Evolutionary conservation across 2,329 filamentous ascomycete species (phyloP).

Genomic region (Mycosphaerella sp.): DNA sequence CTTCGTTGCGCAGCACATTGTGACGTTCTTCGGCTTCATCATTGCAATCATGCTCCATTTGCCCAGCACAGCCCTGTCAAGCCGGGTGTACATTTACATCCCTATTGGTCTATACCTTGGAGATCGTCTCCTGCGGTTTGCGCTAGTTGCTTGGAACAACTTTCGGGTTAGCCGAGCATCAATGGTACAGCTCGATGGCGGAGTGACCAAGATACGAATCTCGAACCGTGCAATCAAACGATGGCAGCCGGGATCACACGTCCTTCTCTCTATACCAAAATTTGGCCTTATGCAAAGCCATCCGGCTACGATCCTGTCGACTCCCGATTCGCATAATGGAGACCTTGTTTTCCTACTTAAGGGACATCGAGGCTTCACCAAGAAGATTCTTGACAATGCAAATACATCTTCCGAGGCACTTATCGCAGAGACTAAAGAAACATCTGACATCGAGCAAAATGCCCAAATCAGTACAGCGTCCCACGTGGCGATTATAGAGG

Average conservation of each 20-base stretch:
- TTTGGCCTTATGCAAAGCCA: conserved; percentile 28
- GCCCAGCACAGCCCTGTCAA: conserved; percentile 28
- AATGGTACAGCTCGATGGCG: conserved; percentile 28
- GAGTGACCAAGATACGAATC: conserved; percentile 36
- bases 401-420: conserved; percentile 20
- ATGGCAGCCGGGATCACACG: conserved; percentile 33
- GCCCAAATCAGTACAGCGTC: conserved; percentile 11
- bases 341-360: conserved; percentile 29
- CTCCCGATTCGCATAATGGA: conserved; percentile 24
- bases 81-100: conserved; percentile 29
- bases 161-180: conserved; percentile 25
- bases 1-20: conserved; percentile 35
- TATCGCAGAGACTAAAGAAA: conserved; percentile 14
- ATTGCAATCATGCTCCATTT: conserved; percentile 34
- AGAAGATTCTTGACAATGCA: conserved; percentile 24
- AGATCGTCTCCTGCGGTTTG: conserved; percentile 28
- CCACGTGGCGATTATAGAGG: conserved; percentile 24
- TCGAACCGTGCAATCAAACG: conserved; percentile 33
- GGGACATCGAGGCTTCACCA: conserved; percentile 28
- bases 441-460: conserved; percentile 12
- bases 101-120: conserved; percentile 26
- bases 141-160: conserved; percentile 34
- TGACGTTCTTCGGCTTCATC: conserved; percentile 37
- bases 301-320: conserved; percentile 29
- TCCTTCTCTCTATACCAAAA: conserved; percentile 26